Evolutionary conservation across 2,329 filamentous ascomycete genomes (phyloP), one percentile per base, ranked within the genome.

Genomic region (Aspergillus novoparasiticus): DNA sequence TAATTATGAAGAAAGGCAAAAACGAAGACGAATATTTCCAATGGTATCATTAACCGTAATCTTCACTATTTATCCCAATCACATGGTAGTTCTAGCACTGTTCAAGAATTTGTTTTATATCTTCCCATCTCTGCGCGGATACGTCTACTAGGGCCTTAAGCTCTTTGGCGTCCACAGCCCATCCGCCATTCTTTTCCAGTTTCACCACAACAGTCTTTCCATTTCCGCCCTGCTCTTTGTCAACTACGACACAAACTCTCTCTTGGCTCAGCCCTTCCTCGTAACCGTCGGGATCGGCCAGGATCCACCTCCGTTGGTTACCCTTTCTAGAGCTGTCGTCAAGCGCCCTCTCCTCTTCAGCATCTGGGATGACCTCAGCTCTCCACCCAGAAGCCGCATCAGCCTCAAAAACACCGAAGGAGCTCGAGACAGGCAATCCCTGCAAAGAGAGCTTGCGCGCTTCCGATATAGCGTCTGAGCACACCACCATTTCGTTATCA

Each of bases 191-290:
- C 83, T 97, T 98, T 71, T 95, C 92, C 65, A 98, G 84, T 57
- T 85, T 87, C 68, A 92, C 70, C 21, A 96, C 82, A 39, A 76
- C 75, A 14, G 73, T 72, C 70, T 84, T 85, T 3, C 83, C 84
- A 57, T 82, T 79, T 1, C 81, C 85, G n/a, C 64, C 74, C 71
- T 67, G 64, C 41, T 73, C 68, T 60, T 72, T 74, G 74, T 94
- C 90, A n/a, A 97, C 87, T 56, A 95, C 89, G 39, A 97, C 81
- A 3, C 89, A 94, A n/a, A 95, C 82, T n/a, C 80, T 85, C 83
- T 99, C 95, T 65, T 89, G 84, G 74, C 93, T 96, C 50, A 96
- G 79, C 10, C 86, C 87, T 80, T 98, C 95, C 80, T 99, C 95
- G 69, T 96, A 90, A 26, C 88, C 87, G 80, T 99, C 95, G 2